Evolutionary conservation across 257 asterid genomes (phyloP), one percentile per base, ranked within the genome.

Genomic region (Penstemon davidsonii): DNA sequence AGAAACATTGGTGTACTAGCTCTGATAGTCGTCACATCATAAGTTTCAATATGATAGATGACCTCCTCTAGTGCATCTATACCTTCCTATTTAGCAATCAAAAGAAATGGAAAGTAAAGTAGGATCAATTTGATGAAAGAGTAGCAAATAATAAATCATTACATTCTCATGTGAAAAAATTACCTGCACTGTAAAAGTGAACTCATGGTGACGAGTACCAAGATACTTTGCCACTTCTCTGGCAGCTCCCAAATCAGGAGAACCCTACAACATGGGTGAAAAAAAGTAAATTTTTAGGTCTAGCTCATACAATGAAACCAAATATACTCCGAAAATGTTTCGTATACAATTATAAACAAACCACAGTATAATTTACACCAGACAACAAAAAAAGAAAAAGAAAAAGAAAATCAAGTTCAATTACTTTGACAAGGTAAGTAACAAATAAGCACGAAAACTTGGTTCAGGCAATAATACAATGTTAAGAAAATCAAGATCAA

Each of bases 1-100:
- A 92, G 96, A 84, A 89, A 92, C 98, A 92, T 92, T 36, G 98
- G 99, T 4, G 98, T 94, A 65, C 98, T 94, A 87, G 99, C 99
- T 77, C 99, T 78, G 76, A 94, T 78, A 45, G 96, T 94, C 25
- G 99, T 94, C 84, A 94, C 99, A 42, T 94, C 99, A 76, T 94
- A 94, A 52, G 99, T 94, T 84, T 94, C 99, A 71, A 73, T 65
- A 52, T 94, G 99, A 82, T 94, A 89, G 66, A 94, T 91, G 69
- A 94, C 99, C 85, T 94, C 96, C 74, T 86, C 99, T 64, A 94
- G 63, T 50, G 99, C 99, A 83, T 94, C 99, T 49, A 94, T 76
- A 68, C 99, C 99, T 85, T 94, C 99, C 99, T 94, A 74, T 77
- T 76, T 75, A 59, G 79, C 60, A 80, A 78, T 62, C 62, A 69